Evolutionary conservation across 2,329 filamentous ascomycete species (phyloP).

Genomic region (Clarireedia paspali): DNA sequence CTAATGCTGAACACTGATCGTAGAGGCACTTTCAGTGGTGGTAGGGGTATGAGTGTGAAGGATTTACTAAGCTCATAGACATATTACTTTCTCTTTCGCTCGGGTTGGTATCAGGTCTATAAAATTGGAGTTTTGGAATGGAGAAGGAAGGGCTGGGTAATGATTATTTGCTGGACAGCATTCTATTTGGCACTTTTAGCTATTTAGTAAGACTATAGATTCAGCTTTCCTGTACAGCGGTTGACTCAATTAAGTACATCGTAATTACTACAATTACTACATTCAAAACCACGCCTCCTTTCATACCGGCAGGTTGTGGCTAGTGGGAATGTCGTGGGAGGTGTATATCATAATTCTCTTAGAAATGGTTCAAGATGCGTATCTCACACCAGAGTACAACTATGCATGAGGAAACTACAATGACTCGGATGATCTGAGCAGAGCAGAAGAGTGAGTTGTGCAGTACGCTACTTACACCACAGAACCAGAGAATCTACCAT

Average conservation of each 20-base stretch:
- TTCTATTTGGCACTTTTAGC: background rate
- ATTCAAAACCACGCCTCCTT: too few species aligned
- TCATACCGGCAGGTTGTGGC: too few species aligned
- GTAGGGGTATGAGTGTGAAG: conserved; percentile 45
- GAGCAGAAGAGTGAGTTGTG: too few species aligned
- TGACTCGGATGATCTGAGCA: too few species aligned
- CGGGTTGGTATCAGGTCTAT: background rate
- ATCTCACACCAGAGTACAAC: too few species aligned
- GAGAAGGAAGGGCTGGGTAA: background rate
- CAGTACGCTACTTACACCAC: too few species aligned
- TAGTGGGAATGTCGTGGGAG: too few species aligned
- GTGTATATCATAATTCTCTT: too few species aligned
- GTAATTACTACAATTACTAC: too few species aligned
- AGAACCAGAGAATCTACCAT: too few species aligned
- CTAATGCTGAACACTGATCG: conserved; percentile 82
- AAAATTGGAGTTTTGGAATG: background rate
- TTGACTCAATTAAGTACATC: background rate
- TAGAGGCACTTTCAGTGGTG: conserved; percentile 27
- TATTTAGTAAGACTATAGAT: background rate
- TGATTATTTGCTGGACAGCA: background rate
- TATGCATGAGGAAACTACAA: too few species aligned
- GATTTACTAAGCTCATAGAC: conserved; percentile 44
- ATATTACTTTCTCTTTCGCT: background rate
- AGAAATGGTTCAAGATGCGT: too few species aligned
- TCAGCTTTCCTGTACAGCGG: background rate